Evolutionary conservation across 164 flowering plant genomes (phyloP), one percentile per base, ranked within the genome.

Genomic region (Cinnamomum chago): DNA sequence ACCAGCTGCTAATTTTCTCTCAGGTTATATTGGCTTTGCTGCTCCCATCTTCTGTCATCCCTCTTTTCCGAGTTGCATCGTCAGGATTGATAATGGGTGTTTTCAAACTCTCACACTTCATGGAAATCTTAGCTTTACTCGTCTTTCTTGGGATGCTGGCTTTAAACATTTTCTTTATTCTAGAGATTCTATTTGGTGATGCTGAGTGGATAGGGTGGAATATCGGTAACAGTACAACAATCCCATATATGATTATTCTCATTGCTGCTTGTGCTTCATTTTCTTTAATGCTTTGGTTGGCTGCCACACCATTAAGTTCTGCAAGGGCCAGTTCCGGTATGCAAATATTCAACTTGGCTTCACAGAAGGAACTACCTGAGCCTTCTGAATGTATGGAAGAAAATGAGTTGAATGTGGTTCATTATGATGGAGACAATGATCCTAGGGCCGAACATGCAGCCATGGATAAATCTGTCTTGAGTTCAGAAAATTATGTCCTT

Each of bases 41-140:
- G 76, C 93, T 96, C 78, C 99, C 99, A 62, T 89, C 99, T 78
- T 90, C 98, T 74, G 90, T 92, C 72, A 86, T 96, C 72, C 98
- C 98, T 12, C 94, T 96, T 50, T 89, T 92, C 76, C 87, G 97
- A n/a, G 84, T 96, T 65, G 95, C 99, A 20, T 86, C 97, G 1
- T 92, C 98, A 52, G 82, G 89, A 75, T 67, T 84, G 40, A 82
- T 94, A 50, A 96, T 96, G 99, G 97, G 95, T 65, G 75, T 65
- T 65, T 60, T 79, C 78, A 96, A 86, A 76, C 81, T 88, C 68
- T 86, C 99, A 75, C 92, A 82, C 25, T 25, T 83, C 60, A 68
- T 87, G 76, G 98, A 94, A 85, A 92, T 88, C 76, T 81, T 90
- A 23, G 86, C 86, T 17, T 68, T 90, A 72, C 23, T 79, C 28